A percentile compares a stretch with the other conserved stretches of the same genome.
phyloP scores from a whole-genome alignment of 208 protist genomes.

The Acanthamoeba healyi region DNA sequence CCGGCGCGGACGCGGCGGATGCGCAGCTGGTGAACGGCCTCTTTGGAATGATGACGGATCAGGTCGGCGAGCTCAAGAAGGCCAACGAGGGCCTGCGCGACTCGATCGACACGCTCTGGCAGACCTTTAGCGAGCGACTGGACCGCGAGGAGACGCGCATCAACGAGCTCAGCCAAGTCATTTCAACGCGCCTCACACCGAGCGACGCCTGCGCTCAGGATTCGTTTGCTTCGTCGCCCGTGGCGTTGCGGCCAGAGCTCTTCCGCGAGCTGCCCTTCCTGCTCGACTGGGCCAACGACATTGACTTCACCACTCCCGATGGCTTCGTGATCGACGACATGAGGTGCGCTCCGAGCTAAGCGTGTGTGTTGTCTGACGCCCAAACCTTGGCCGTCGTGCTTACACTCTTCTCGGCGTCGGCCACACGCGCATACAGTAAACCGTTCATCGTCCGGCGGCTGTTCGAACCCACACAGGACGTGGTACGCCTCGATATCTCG shows the following conservation, averaged over 20 bases:
- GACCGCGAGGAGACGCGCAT: not conserved
- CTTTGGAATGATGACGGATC: slow-evolving; percentile 4
- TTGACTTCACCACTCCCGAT: not conserved
- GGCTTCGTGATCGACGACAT: slow-evolving; percentile 17
- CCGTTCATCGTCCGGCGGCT: slow-evolving; percentile 4
- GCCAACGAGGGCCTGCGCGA: slow-evolving; percentile 11
- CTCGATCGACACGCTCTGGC: slow-evolving; percentile 13
- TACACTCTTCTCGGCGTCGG: not conserved
- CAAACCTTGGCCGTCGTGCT: no score
- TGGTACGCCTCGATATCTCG: not conserved
- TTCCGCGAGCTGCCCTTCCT: slow-evolving; percentile 19
- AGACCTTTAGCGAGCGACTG: not conserved
- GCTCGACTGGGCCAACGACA: slow-evolving; percentile 17
- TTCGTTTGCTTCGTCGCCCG: no score
- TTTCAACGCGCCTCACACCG: not conserved
- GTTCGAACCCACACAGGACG: not conserved
- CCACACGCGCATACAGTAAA: not conserved
- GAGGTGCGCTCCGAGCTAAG: no score
- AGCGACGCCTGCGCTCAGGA: not conserved
- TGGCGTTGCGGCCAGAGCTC: not conserved
- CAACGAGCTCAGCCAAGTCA: not conserved
- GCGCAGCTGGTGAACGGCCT: slow-evolving; percentile 5
- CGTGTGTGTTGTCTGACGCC: no score
- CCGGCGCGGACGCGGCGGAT: not conserved
- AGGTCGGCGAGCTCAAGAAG: slow-evolving; percentile 31